Evolutionary conservation across 2,329 filamentous ascomycete genomes (phyloP), one percentile per base, ranked within the genome.

Genomic region (Ophiostoma populinum): DNA sequence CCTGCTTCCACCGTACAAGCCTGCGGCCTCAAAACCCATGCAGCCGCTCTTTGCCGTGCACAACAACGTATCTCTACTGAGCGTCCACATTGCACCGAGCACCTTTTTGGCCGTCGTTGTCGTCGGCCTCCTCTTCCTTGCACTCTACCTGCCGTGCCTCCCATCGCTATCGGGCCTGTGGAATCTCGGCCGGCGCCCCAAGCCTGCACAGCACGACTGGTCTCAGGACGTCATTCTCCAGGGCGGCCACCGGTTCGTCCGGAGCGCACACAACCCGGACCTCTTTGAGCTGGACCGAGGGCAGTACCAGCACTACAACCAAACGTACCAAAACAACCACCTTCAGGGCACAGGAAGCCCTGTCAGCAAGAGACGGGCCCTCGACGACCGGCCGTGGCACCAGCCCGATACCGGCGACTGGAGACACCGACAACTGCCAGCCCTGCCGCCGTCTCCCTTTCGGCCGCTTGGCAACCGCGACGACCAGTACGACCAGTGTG

Each of bases 1-100:
- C 15, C 30, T 27, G 15, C 31, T 25, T 24, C 28, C 16, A 13
- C 16, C 17, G 4, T 19, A n/a, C 21, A 26, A 28, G 15, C 18
- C 35, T 12, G 7, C 4, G 20, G 19, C 24, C 27, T n/a, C n/a
- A n/a, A n/a, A n/a, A n/a, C 28, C 34, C 49, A 71, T 72, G 67
- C 63, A 62, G 57, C 67, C 68, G 40, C 57, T 73, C 51, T 55
- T 74, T 45, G 67, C 66, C 35, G 62, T 73, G 44, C 67, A 71
- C 55, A 73, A 67, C 53, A 65, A 70, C 42, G 60, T 73, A 50
- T 67, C 67, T 39, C 60, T 74, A 45, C 50, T 74, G 50, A 72
- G 62, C 53, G 58, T 74, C 47, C 64, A 57, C 46, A 63, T 73
- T 51, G 65, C 67, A 26, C 67, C 69, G 17, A 65, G 64, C 51